phyloP scores from a whole-genome alignment of 1,284 basidiomycete species.

The Trametes polyzona region DNA sequence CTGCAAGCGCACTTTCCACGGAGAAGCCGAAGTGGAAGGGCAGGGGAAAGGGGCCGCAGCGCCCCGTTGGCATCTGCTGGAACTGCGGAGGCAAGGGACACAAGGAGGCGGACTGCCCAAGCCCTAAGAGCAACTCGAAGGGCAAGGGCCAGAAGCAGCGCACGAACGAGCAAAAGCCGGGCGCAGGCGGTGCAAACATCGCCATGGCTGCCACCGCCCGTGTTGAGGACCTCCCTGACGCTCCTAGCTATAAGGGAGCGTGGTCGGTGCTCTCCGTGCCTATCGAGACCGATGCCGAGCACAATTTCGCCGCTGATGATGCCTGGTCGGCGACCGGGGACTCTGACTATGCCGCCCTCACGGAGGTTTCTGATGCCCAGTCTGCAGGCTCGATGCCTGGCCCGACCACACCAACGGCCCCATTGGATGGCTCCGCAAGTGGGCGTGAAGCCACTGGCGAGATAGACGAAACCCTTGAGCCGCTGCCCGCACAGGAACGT shows the following conservation, averaged over 20 bases:
- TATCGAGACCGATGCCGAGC: not conserved
- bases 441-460: slow-evolving; percentile 4
- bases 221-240: not conserved
- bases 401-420: no score
- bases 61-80: slow-evolving; percentile 12
- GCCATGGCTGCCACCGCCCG: no score
- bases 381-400: slow-evolving; percentile 1
- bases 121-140: slow-evolving; percentile 6
- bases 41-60: not conserved
- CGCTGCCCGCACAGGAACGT: no score
- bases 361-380: not conserved
- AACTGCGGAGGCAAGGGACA: slow-evolving; percentile 14
- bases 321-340: not conserved
- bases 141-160: not conserved
- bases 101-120: slow-evolving; percentile 10
- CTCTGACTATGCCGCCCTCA: slow-evolving; percentile 4
- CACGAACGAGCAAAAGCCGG: not conserved
- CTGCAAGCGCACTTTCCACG: slow-evolving; percentile 6
- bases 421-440: no score
- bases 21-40: slow-evolving; percentile 12
- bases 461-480: no score
- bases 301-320: not conserved
- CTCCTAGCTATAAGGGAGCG: not conserved
- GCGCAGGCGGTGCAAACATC: no score
- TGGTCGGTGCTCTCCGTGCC: not conserved